Percentiles rank a stretch among this genome's conserved stretches.
Conservation (phyloP, 805 yeast genomes). For the Phaffomyces antillensis region DNA sequence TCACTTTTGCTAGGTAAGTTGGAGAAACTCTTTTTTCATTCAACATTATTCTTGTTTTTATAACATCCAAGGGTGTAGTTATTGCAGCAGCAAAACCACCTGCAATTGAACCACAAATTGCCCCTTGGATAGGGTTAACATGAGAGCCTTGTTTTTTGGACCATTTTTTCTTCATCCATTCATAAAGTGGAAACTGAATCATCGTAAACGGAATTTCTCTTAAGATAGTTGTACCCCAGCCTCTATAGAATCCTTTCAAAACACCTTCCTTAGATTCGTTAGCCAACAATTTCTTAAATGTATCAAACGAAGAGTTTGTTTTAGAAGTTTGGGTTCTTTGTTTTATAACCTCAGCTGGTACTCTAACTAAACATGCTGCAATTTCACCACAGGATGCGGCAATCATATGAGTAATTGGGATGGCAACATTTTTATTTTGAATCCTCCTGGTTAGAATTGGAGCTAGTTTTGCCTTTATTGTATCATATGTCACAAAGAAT, state of each 20-base stretch:
- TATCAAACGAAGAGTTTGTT: constrained; percentile 59
- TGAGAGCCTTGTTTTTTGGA: constrained; percentile 33
- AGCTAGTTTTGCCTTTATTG: constrained; percentile 44
- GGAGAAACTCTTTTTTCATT: constrained; percentile 42
- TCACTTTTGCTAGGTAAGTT: constrained; percentile 37
- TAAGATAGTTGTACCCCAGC: constrained; percentile 88
- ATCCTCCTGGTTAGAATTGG: constrained; percentile 28
- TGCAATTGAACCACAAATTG: constrained; percentile 75
- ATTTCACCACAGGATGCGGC: constrained; percentile 88
- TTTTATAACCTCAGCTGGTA: constrained; percentile 94
- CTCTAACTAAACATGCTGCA: constrained; percentile 89
- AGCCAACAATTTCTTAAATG: constrained; percentile 53
- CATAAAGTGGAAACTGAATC: constrained; percentile 93
- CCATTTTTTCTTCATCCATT: constrained; percentile 62
- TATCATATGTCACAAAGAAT: constrained; percentile 80
- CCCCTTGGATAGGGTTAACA: constrained; percentile 66
- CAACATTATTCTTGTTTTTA: constrained; percentile 84
- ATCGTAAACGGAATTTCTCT: constrained; percentile 96
- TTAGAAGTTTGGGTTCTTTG: constrained; percentile 84
- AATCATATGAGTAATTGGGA: constrained; percentile 65
- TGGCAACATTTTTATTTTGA: constrained; percentile 21
- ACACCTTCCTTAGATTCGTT: constrained; percentile 65
- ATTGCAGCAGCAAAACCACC: constrained; percentile 79
- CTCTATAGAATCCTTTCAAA: constrained; percentile 76
- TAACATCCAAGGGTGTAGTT: constrained; percentile 75